Base-by-base conservation (phyloP, 768 basidiomycete species). In the Leucosporidium creatinivorum region DNA sequence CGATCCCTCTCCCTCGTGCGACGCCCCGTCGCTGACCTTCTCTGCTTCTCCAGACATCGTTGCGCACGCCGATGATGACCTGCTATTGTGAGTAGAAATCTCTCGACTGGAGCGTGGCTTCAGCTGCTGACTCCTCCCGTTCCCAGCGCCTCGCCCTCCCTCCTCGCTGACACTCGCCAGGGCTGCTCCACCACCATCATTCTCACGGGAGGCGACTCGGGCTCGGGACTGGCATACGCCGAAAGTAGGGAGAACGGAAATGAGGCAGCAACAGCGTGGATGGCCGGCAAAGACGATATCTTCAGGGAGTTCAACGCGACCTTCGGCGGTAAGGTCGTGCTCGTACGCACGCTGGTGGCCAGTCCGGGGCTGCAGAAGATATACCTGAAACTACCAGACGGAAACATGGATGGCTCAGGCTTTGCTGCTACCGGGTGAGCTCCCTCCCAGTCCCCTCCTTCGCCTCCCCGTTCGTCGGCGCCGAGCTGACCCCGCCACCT, bases 181-280 rank as follows among this genome's bases (percentile, higher is more conserved):
- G 25, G 23, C 49, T 68, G 67, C 61, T 28, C 63, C 12, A 62
- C 67, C 17, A 25, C 55, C 26, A 21, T 68, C 33, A 31, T 59
- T 48, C 39, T 68, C 4, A 63, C 67, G 19, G 13, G 50, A 17
- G 67, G 67, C 60, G 67, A 68, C 36, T 39, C 61, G 10, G 67
- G 67, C 4, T 23, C 36, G 1, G 67, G 67, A 0, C 0, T n/a
- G 4, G 15, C 9, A 6, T 68, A 68, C 36, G 67, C 62, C 0
- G 4, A 47, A 15, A n/a, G 44, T 6, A 55, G 67, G 28, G 62
- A 68, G 52, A 10, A 18, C 0, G 67, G 67, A 5, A 62, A 58
- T 21, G 61, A 44, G 51, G 66, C 55, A 26, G 49, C 50, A 1
- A 58, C 28, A 12, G 54, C 58, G 21, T 23, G 54, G 17, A 57